Evolutionary conservation across 495 filamentous ascomycete species (phyloP), one percentile per base, ranked within the genome.

Genomic region (Pseudevernia furfuracea): DNA sequence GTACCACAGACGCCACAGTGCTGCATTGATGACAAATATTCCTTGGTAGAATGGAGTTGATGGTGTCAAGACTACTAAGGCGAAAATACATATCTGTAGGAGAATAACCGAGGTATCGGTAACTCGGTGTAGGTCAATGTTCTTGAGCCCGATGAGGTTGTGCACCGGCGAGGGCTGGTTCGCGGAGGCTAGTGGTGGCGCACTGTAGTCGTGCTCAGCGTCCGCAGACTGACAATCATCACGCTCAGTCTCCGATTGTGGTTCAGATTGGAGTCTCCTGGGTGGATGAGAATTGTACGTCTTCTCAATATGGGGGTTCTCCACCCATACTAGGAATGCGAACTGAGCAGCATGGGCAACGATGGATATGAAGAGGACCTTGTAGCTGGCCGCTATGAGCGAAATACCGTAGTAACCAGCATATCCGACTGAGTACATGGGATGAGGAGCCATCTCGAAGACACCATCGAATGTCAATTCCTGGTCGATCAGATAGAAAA

Each of bases 381-480:
- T 89, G 79, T 97, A 97, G 77, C 95, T 97, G 58, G 95, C 94
- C 34, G 92, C 91, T 85, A 98, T 93, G 73, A 96, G 85, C n/a
- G 93, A 97, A 71, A 97, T 96, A 66, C 94, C 95, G 72, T 98
- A 98, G 76, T 96, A 98, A 36, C 94, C 94, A 32, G 92, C 91
- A 76, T 98, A 98, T 38, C 94, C 94, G 70, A 98, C 92, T 53
- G 92, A 96, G 79, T 98, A 98, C 94, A 98, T 98, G 48, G 94
- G 94, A 74, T 98, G 94, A 32, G 94, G 94, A 55, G 95, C 94
- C 89, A 98, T 96, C 76, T 98, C 94, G 73, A 97, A 98, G 61
- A 97, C 93, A 57, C 95, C 95, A 72, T 98, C 95, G 68, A 98
- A 97, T 39, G 94, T 97, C 71, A 98, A 81, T 72, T 97, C 90